Evolutionary conservation across 2,329 filamentous ascomycete species (phyloP), one percentile per base, ranked within the genome.

Genomic region (Fusarium mexicanum): DNA sequence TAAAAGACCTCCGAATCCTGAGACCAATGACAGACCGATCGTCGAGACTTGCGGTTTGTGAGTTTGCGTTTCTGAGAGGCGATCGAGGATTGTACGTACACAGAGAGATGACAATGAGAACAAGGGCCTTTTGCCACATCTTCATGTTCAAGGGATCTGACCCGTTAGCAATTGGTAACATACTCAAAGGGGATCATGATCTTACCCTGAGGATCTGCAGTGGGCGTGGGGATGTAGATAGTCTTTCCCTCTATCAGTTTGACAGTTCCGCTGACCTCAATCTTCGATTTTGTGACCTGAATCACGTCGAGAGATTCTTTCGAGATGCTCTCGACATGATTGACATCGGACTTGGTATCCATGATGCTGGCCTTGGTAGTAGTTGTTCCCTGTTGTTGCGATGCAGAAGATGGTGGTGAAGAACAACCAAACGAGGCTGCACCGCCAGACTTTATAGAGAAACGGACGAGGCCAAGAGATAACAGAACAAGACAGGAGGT

Each of bases 61-160:
- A 69, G 65, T 40, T 47, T 14, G 13, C 11, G 26, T 5, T 10
- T 4, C 16, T 4, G 16, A 16, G 3, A 1, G 18, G 6, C 2
- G 17, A 13, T 14, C 7, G 26, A n/a, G 11, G 3, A 9, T n/a
- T 47, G 8, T 4, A 69, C 66, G 13, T 63, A 69, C 66, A 76
- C 6, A 75, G 66, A 5, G 74, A 76, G 38, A 76, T 76, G 16
- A 74, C 60, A 14, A 76, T 46, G 12, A 76, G 63, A 18, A 75
- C 71, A 10, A 59, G 51, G 17, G 57, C 59, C 61, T 76, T 76
- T 50, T 76, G 74, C 74, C 74, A 76, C 71, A 71, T 76, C 53
- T 61, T 72, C 74, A 76, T 75, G 58, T 76, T 76, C 54, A 76
- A 55, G 4, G 74, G 74, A 61, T 76, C 74, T 76, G 12, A 16